These are phyloP conservation scores for Corchorus capsularis DNA, from an alignment of 345 rosid genomes.

Conservation along the genomic window DNA sequence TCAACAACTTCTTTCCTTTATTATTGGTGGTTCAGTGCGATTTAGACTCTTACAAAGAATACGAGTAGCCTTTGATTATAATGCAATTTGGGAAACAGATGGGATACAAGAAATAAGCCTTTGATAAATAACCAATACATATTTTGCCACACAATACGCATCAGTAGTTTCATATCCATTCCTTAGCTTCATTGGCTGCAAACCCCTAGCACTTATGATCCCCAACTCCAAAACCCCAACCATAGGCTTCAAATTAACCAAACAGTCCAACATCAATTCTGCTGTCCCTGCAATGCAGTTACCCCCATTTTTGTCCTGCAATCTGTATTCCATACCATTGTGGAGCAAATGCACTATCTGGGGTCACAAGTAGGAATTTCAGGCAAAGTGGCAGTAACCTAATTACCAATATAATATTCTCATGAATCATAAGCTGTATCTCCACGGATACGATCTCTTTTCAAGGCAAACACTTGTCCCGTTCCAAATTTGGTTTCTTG, in stretches of 20 bases:
- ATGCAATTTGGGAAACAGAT: slow-evolving; percentile 39
- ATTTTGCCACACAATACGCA: slow-evolving; percentile 56
- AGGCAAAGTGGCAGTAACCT: slow-evolving; percentile 23
- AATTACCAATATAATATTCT: slow-evolving; percentile 33
- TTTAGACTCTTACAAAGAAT: slow-evolving; percentile 31
- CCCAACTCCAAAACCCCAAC: slow-evolving; percentile 47
- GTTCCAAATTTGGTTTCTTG: too few species aligned
- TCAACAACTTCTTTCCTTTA: slow-evolving; percentile 54
- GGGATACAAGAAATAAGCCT: slow-evolving; percentile 34
- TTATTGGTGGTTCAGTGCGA: slow-evolving; percentile 46
- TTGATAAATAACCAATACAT: too few species aligned
- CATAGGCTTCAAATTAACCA: slow-evolving; percentile 44
- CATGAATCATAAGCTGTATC: slow-evolving; percentile 25
- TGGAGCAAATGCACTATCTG: slow-evolving; percentile 46
- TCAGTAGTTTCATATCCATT: slow-evolving; percentile 43
- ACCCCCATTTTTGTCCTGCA: slow-evolving; percentile 34
- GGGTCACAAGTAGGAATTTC: slow-evolving; percentile 42
- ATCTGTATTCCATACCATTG: slow-evolving; percentile 45
- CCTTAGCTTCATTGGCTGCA: slow-evolving; percentile 48
- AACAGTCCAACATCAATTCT: slow-evolving; percentile 41
- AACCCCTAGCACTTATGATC: slow-evolving; percentile 42
- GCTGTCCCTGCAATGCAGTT: slow-evolving; percentile 12
- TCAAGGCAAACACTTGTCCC: too few species aligned
- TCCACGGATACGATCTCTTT: slow-evolving; percentile 18
- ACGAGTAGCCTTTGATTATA: slow-evolving; percentile 36